Evolutionary conservation across 2,329 filamentous ascomycete species (phyloP), one percentile per base, ranked within the genome.

Genomic region (Phaeosphaeriaceae sp.): DNA sequence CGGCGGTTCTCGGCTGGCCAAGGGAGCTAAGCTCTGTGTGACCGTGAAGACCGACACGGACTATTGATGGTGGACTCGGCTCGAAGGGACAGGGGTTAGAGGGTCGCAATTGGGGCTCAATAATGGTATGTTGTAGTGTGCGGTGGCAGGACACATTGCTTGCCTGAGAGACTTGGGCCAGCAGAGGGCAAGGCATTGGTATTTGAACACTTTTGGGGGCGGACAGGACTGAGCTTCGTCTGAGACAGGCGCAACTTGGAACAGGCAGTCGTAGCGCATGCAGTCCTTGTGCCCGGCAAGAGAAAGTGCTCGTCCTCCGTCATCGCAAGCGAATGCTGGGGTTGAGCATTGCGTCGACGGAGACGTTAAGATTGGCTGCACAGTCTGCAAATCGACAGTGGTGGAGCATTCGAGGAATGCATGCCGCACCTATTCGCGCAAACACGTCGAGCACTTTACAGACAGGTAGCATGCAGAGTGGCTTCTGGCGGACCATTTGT

Each of bases 1-100:
- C 64, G 62, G 60, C 58, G 56, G 58, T 36, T 36, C 31, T 60
- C 63, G 60, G 60, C 57, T 50, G 46, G 31, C 31, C 11, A n/a
- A 27, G 24, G 60, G 53, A 55, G 56, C 60, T 58, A 63, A 57
- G 54, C 50, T 54, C 33, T 52, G 63, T 59, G 56, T 56, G 50
- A 61, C 57, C n/a, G n/a, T 53, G 50, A 24, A 54, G 48, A 57
- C 56, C 52, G 52, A 58, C 51, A 36, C 6, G 25, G 55, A 62
- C 60, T 65, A 63, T 56, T 31, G 59, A 54, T 57, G 51, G 52
- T 46, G 47, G 42, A 53, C 57, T 63, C 58, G 63, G 60, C 53
- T 57, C 54, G 58, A 61, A 55, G 60, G 51, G 58, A 54, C 54
- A 50, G 53, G 42, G 51, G 22, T 10, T 15, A 48, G 33, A 48